Evolutionary conservation across 2,329 filamentous ascomycete genomes (phyloP).

Genomic region (Neofusicoccum parvum): DNA sequence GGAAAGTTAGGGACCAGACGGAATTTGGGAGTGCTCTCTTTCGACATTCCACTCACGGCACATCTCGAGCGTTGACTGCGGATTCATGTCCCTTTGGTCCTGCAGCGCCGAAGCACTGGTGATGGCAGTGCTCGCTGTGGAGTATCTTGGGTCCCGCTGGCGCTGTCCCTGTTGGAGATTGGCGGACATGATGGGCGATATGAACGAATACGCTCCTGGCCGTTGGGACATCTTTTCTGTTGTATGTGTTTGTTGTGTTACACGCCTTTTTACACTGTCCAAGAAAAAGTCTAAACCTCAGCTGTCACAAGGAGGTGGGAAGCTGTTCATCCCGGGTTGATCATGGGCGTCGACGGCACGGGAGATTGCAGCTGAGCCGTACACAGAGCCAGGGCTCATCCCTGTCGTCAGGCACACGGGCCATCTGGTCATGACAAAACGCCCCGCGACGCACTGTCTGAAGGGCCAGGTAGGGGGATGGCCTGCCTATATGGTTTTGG

Average conservation of each 20-base stretch:
- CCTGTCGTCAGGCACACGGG: conserved; percentile 13
- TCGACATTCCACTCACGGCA: neutral
- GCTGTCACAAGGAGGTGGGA: neutral
- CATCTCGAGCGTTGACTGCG: conserved; percentile 1
- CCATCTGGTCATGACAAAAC: neutral
- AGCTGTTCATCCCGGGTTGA: neutral
- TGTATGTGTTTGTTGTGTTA: neutral
- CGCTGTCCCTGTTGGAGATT: neutral
- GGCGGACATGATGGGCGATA: conserved; percentile 12
- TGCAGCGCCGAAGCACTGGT: neutral
- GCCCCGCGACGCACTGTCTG: neutral
- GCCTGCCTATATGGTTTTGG: neutral
- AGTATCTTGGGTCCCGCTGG: neutral
- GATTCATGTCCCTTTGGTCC: neutral
- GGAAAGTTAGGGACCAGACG: neutral
- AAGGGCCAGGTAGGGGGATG: neutral
- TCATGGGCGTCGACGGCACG: neutral
- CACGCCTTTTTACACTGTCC: neutral
- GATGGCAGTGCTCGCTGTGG: neutral
- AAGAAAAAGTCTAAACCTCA: neutral
- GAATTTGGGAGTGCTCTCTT: neutral
- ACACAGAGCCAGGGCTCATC: neutral
- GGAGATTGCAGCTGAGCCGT: conserved; percentile 11
- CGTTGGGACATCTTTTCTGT: neutral
- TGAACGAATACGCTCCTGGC: neutral